phyloP scores from a whole-genome alignment of 768 basidiomycete species.

The Russula sp. region DNA sequence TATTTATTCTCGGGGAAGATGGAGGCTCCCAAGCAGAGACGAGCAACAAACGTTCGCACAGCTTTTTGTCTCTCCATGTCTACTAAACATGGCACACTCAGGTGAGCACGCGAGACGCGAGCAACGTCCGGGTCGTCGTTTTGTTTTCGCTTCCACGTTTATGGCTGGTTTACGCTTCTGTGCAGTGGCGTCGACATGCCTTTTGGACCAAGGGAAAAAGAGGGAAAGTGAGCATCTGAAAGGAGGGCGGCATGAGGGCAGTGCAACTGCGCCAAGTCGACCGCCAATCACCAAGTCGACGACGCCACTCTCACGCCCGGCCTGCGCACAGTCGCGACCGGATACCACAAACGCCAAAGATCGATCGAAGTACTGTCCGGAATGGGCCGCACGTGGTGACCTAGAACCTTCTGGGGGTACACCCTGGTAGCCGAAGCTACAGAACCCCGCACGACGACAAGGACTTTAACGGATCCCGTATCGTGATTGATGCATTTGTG shows the following conservation, averaged over 20 bases:
- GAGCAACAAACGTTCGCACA: neutral
- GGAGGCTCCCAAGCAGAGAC: neutral
- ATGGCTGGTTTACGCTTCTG: neutral
- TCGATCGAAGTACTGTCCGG: neutral
- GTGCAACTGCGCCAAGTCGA: neutral
- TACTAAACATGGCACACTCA: slow-evolving; percentile 3
- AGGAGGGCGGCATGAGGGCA: neutral
- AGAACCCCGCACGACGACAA: no score
- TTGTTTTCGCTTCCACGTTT: no score
- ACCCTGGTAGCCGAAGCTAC: neutral
- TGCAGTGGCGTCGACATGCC: neutral
- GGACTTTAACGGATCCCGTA: neutral
- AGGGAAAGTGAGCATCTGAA: neutral
- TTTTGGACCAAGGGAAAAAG: neutral
- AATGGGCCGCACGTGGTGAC: slow-evolving; percentile 13
- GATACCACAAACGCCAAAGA: slow-evolving; percentile 3
- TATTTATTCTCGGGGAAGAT: neutral
- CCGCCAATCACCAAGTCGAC: neutral
- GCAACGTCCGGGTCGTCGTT: no score
- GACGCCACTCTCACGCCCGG: neutral
- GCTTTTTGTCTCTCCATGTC: neutral
- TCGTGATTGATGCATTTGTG: neutral
- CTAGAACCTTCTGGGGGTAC: slow-evolving; percentile 14
- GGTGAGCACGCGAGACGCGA: neutral
- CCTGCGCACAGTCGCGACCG: neutral